Evolutionary conservation across 805 yeast genomes (phyloP).

Genomic region (Yamadazyma kitorensis): DNA sequence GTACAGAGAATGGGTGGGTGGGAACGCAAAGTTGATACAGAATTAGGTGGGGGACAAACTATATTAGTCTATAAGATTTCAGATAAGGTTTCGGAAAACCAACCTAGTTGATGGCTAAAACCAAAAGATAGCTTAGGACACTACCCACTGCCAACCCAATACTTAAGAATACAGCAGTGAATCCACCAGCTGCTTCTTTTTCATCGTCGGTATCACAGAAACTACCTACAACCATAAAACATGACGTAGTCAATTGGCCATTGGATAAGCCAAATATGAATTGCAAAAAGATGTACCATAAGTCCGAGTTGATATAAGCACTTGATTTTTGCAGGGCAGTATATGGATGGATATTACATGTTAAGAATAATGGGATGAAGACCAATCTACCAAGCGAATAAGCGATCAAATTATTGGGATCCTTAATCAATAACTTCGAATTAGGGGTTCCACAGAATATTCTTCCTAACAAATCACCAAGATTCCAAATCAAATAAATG

Average conservation of each 20-base stretch:
- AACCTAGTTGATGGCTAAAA: slow-evolving; percentile 26
- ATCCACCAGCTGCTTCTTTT: slow-evolving; percentile 92
- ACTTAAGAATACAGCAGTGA: slow-evolving; percentile 76
- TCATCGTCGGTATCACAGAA: slow-evolving; percentile 61
- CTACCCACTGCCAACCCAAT: slow-evolving; percentile 81
- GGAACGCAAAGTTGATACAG: too few species aligned
- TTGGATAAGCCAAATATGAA: slow-evolving; percentile 80
- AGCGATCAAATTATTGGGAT: slow-evolving; percentile 43
- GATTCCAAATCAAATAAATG: slow-evolving; percentile 81
- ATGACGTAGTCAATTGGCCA: slow-evolving; percentile 79
- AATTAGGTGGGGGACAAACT: too few species aligned
- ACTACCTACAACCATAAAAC: slow-evolving; percentile 72
- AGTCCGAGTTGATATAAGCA: slow-evolving; percentile 53
- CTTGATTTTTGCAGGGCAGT: slow-evolving; percentile 25
- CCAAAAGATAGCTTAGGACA: slow-evolving; percentile 67
- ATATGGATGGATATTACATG: slow-evolving; percentile 55
- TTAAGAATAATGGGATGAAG: slow-evolving; percentile 69
- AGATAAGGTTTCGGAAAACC: too few species aligned
- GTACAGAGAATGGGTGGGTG: too few species aligned
- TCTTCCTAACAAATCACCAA: slow-evolving; percentile 84
- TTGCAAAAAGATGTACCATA: slow-evolving; percentile 66
- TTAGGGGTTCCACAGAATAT: slow-evolving; percentile 56
- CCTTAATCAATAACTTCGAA: slow-evolving; percentile 32
- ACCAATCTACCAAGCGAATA: slow-evolving; percentile 56
- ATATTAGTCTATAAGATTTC: too few species aligned